Base-by-base conservation (phyloP, 352 stramenopile genomes). In the Globisporangium middletonii region DNA sequence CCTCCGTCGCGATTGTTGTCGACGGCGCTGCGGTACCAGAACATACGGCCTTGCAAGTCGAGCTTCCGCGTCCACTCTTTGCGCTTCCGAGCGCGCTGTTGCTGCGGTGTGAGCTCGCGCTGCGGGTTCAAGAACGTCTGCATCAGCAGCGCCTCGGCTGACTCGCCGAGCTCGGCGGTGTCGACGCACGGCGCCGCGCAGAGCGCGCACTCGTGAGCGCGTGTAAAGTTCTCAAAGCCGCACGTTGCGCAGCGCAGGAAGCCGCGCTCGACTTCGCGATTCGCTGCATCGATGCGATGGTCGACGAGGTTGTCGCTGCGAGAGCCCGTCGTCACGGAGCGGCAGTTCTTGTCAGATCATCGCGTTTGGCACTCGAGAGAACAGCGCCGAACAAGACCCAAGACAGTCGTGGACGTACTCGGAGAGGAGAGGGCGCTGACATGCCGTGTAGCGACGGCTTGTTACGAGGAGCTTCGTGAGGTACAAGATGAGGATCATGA, bases 131-230 rank as follows among this genome's bases (percentile, higher is more conserved):
- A 38, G 33, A 38, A 38, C 33, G 33, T 38, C 33, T 38, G 33
- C 33, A 38, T 38, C 33, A 19, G 15, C 41, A 46, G 41, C 4
- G 41, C 41, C 13, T 23, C 15, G 1, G 18, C 13, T 23, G 41
- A 23, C 41, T 18, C 41, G 2, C 23, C 41, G 4, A 19, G 41
- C 9, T 23, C 41, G 12, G 13, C 7, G 8, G n/a, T 27, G 64
- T 62, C 55, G 86, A 90, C 60, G 94, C 75, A 58, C 81, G 68
- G 6, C 94, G 55, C 55, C 0, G 33, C 33, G 50, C 50, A 59
- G 38, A 53, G 47, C n/a, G 26, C 7, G 33, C 48, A 61, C 33
- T 13, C 7, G 33, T 38, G 33, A 38, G 33, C 33, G 35, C 46
- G 46, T 19, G 54, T 55, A 47, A 61, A 61, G 48, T 61, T 61